Conservation (phyloP, 2,329 filamentous ascomycete species). For the Aspergillus sp. region DNA sequence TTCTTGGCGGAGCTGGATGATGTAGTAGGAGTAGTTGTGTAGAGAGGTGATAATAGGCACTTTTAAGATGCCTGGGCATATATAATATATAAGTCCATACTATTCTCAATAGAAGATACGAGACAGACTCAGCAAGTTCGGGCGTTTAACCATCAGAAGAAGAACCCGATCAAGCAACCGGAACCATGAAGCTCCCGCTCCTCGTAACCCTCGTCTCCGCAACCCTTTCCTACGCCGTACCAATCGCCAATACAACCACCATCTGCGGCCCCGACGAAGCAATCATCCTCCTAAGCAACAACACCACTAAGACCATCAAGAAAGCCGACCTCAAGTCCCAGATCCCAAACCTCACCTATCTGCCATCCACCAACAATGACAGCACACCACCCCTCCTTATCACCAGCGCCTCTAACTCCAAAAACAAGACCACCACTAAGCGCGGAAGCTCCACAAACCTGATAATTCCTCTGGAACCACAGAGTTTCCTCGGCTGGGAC, state of each 20-base stretch:
- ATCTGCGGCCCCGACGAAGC: constrained; percentile 10
- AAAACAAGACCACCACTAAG: neutral
- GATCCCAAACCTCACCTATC: constrained; percentile 7
- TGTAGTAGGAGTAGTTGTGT: neutral
- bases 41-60: neutral
- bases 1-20: neutral
- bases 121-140: neutral
- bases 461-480: constrained; percentile 19
- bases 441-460: constrained; percentile 11
- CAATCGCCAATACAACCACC: neutral
- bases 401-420: neutral
- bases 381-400: constrained; percentile 1
- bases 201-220: neutral
- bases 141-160: neutral
- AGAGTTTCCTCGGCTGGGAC: constrained; percentile 22
- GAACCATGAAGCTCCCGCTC: neutral
- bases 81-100: neutral
- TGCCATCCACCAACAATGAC: neutral
- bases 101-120: neutral
- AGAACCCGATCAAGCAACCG: too few relatives aligned
- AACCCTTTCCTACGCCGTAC: constrained; percentile 1
- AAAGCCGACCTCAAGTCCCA: constrained; percentile 14
- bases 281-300: constrained; percentile 13
- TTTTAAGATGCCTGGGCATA: neutral
- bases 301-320: constrained; percentile 15